phyloP scores from a whole-genome alignment of 202 grass and related monocot genomes.

The Schoenoplectus triqueter region DNA sequence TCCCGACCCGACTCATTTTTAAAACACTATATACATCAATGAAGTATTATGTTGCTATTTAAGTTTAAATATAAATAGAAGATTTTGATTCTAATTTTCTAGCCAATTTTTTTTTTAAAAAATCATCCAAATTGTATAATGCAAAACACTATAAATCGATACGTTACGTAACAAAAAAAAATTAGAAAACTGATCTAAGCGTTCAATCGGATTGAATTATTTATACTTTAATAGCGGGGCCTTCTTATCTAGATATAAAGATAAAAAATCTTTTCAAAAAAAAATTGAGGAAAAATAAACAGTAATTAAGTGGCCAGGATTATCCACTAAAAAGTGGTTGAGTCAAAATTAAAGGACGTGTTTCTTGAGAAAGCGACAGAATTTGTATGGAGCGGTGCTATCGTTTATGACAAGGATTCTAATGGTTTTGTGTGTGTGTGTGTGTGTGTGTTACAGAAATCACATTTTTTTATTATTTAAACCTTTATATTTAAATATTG shows the following conservation, averaged over 20 bases:
- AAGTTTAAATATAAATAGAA: constrained; percentile 9
- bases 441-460: too few relatives aligned
- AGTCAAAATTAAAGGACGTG: background rate
- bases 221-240: background rate
- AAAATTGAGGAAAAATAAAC: background rate
- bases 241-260: constrained; percentile 20
- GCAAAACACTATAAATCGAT: background rate
- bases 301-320: background rate
- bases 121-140: background rate
- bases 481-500: too few relatives aligned
- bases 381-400: background rate
- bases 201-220: constrained; percentile 11
- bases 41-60: background rate
- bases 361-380: background rate
- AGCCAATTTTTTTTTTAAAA: background rate
- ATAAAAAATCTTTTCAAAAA: background rate
- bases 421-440: too few relatives aligned
- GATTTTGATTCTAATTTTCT: too few relatives aligned
- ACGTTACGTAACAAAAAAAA: background rate
- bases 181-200: background rate
- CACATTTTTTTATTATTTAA: too few relatives aligned
- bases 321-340: background rate
- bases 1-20: too few relatives aligned
- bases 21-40: background rate
- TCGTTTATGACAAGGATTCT: too few relatives aligned